Conservation (phyloP, 495 filamentous ascomycete species). For the Bacidia gigantensis region DNA sequence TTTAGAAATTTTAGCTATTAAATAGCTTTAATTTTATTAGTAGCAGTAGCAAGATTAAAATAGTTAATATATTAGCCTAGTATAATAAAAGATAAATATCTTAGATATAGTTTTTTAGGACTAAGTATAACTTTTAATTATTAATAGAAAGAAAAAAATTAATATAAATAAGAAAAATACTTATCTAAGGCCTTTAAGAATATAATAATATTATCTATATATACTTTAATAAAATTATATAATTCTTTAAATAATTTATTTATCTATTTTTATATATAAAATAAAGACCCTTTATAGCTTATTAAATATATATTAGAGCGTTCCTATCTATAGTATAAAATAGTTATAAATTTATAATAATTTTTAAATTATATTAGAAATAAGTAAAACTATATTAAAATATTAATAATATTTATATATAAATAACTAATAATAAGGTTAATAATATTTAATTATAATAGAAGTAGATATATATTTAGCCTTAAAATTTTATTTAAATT, state of each 20-base stretch:
- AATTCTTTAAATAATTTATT: neutral
- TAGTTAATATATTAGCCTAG: constrained; percentile 8
- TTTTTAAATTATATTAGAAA: neutral
- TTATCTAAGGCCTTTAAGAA: constrained; percentile 3
- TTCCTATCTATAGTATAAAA: neutral
- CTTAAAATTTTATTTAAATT: neutral
- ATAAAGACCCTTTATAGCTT: neutral
- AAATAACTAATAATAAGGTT: neutral
- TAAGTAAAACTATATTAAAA: neutral
- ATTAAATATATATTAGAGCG: neutral
- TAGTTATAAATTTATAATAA: constrained; percentile 1
- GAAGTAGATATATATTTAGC: neutral
- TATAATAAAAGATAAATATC: constrained; percentile 10
- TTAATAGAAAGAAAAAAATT: neutral
- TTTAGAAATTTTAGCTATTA: neutral
- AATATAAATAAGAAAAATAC: constrained; percentile 4
- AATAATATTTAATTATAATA: neutral
- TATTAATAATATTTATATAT: constrained; percentile 1
- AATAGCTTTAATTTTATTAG: constrained; percentile 1
- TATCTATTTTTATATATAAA: constrained; percentile 3
- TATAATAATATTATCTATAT: constrained; percentile 5
- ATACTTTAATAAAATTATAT: neutral
- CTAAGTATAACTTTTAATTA: constrained; percentile 1
- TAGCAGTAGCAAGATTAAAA: neutral
- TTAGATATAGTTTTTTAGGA: constrained; percentile 6